Base-by-base conservation (phyloP, 495 filamentous ascomycete species). In the Trichoderma asperelloides region DNA sequence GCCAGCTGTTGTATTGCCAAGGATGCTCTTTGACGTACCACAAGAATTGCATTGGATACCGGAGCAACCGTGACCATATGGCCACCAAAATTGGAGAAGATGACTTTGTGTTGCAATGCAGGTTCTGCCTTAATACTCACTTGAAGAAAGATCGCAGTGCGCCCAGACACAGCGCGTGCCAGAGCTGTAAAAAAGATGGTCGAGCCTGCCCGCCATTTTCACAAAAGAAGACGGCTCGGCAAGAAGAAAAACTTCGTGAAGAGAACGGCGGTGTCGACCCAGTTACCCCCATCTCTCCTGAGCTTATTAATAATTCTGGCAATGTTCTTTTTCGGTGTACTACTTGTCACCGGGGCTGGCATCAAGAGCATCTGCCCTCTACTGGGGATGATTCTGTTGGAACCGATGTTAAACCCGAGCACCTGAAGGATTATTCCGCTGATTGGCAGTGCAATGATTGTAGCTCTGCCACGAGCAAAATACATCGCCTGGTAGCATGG, bases 41-140 rank as follows among this genome's bases (percentile, higher is more conserved):
- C 72, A 88, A 90, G 71, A 72, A 70, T 40, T 99, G 96, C 73
- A 80, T 99, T 16, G 91, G 93, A 23, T 74, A 79, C n/a, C 86
- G 94, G 21, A 84, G 78, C 39, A 74, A 70, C 13, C 84, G 96
- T 55, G 92, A 97, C 6, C 95, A 98, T 76, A 80, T 94, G n/a
- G 91, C 96, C 28, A 97, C 95, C n/a, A 98, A 97, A 74, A 79
- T 97, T 62, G 86, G 78, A 4, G 78, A 87, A 5, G 86, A 88
- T 16, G 79, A 89, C 18, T 97, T 95, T 70, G 87, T 98, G 47
- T 78, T 98, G 43, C 96, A 99, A 74, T 99, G 96, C 75, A 87
- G 86, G 67, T 89, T 88, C 51, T 99, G 96, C 72, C 79, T 97
- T 55, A 87, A 89, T 27, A 72, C 78, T 21, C 76, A 86, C 43